phyloP scores from a whole-genome alignment of 2,329 filamentous ascomycete genomes.

The Cladosporium sphaerospermum region DNA sequence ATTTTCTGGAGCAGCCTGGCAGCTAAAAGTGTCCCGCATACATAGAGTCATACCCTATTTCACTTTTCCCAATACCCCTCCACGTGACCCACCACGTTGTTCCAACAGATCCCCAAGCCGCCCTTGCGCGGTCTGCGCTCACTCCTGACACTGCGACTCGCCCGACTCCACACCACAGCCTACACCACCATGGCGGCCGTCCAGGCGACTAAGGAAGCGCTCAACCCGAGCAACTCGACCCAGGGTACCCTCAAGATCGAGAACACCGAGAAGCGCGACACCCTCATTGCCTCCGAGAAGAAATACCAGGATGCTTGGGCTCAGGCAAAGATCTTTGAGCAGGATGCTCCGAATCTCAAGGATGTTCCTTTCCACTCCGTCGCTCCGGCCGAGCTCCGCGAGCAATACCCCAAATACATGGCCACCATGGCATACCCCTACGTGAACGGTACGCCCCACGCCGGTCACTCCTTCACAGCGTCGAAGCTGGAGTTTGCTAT shows the following conservation, averaged over 20 bases:
- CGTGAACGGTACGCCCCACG: conserved; percentile 79
- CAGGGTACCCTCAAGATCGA: conserved; percentile 62
- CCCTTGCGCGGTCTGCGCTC: conserved; percentile 29
- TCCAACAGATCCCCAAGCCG: conserved; percentile 16
- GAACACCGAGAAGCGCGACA: conserved; percentile 81
- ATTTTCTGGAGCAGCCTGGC: conserved; percentile 5
- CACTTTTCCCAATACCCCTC: conserved; percentile 8
- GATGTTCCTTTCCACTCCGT: conserved; percentile 74
- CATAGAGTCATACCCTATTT: conserved; percentile 7
- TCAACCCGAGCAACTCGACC: conserved; percentile 49
- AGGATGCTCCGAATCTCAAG: conserved; percentile 70
- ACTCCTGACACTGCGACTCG: conserved; percentile 1
- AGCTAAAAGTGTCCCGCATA: neutral
- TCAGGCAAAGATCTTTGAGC: conserved; percentile 71
- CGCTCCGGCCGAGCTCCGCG: conserved; percentile 66
- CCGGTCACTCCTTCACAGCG: conserved; percentile 85
- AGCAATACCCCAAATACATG: conserved; percentile 85
- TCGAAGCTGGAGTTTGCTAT: conserved; percentile 90
- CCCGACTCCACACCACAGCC: neutral
- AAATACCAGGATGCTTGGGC: conserved; percentile 87
- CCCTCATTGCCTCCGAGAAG: conserved; percentile 76
- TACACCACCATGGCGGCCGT: conserved; percentile 40
- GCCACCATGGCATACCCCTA: conserved; percentile 72
- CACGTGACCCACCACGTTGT: conserved; percentile 25
- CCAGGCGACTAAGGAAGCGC: conserved; percentile 46